Percentiles rank a stretch among this genome's conserved stretches.
These are phyloP conservation scores for Penicillium ochrochloron DNA, from an alignment of 495 filamentous ascomycete species.

Conservation along the genomic window DNA sequence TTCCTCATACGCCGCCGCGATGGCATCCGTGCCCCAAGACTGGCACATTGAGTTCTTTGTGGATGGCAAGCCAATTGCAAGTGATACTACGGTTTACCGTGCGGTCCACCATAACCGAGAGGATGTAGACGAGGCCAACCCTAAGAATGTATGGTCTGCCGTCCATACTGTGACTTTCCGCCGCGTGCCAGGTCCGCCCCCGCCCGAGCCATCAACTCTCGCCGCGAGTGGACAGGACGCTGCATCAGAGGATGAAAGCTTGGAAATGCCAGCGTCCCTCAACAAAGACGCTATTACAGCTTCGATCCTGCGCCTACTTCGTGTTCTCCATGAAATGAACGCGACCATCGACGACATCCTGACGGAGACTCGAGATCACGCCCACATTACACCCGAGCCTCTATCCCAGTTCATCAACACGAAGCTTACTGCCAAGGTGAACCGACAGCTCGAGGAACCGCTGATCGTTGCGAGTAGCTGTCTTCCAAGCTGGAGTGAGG, in stretches of 20 bases:
- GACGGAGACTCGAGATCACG: conserved; percentile 75
- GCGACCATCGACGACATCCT: conserved; percentile 95
- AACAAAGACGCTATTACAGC: conserved; percentile 81
- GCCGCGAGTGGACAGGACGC: conserved; percentile 55
- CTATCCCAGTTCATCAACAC: conserved; percentile 97
- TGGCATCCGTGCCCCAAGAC: conserved; percentile 75
- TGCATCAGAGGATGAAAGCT: conserved; percentile 47
- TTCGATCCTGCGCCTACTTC: conserved; percentile 85
- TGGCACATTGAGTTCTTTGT: conserved; percentile 99
- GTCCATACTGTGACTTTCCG: conserved; percentile 92
- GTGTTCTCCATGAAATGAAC: conserved; percentile 92
- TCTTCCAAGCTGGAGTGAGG: conserved; percentile 94
- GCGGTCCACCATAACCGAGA: conserved; percentile 80
- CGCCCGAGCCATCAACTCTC: conserved; percentile 73
- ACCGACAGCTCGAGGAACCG: conserved; percentile 96
- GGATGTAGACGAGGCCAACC: conserved; percentile 66
- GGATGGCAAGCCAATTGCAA: conserved; percentile 78
- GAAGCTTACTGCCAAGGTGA: conserved; percentile 98
- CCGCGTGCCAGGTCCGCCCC: conserved; percentile 85
- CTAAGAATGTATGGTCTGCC: conserved; percentile 83
- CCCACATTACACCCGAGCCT: conserved; percentile 79
- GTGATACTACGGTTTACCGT: conserved; percentile 95
- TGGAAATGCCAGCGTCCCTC: conserved; percentile 78
- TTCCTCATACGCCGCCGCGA: conserved; percentile 80
- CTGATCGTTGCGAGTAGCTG: conserved; percentile 97